Conservation (phyloP, 2,329 filamentous ascomycete species). For the Cryphonectria parasitica region DNA sequence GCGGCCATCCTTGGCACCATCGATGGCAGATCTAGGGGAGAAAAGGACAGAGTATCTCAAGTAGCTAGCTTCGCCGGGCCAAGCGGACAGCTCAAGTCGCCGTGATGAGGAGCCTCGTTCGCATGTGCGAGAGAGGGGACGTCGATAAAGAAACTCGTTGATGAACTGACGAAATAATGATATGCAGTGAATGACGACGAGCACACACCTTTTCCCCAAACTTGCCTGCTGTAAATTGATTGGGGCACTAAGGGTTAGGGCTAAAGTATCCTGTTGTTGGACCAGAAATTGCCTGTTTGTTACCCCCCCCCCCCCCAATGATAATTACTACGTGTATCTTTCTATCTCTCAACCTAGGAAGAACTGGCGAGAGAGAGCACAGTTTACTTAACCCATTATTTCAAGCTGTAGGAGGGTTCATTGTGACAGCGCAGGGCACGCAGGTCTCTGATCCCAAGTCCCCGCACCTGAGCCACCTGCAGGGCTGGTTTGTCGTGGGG, state of each 20-base stretch:
- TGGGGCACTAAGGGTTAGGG: background rate
- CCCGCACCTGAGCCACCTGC: no score
- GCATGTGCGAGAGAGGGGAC: no score
- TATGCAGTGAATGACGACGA: background rate
- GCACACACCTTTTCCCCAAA: background rate
- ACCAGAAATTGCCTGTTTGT: background rate
- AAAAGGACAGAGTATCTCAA: background rate
- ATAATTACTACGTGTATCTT: no score
- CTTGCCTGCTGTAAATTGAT: background rate
- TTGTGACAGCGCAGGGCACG: no score
- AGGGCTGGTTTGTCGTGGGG: no score
- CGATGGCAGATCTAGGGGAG: background rate
- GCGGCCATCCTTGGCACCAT: constrained; percentile 29
- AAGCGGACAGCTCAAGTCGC: background rate
- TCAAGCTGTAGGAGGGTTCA: background rate
- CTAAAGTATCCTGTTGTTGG: background rate
- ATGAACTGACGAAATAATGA: background rate
- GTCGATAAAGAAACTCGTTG: background rate
- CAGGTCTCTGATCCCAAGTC: background rate
- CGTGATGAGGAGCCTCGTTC: no score
- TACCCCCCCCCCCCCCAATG: no score
- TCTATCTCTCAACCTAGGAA: no score
- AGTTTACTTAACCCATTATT: background rate
- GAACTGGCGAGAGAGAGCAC: no score
- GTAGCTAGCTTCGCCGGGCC: background rate